Evolutionary conservation across 768 basidiomycete species (phyloP).

Genomic region (Cyclocybe cylindracea): DNA sequence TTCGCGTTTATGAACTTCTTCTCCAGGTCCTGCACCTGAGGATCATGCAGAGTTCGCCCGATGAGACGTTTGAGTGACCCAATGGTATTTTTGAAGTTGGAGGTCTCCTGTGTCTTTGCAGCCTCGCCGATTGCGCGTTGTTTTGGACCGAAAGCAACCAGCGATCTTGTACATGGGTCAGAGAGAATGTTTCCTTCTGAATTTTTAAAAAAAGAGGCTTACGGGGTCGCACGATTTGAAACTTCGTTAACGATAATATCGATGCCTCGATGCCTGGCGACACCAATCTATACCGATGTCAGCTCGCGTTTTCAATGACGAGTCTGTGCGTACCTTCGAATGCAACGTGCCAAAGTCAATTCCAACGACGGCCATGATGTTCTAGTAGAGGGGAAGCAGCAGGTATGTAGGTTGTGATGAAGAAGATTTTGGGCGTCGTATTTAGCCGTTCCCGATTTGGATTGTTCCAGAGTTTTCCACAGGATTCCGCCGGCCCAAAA

Average conservation of each 20-base stretch:
- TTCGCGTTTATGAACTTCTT: slow-evolving; percentile 89
- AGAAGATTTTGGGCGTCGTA: neutral
- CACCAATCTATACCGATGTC: slow-evolving; percentile 71
- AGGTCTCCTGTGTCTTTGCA: slow-evolving; percentile 96
- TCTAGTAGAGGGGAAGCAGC: slow-evolving; percentile 12
- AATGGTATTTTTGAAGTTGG: slow-evolving; percentile 97
- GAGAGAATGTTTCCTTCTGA: slow-evolving; percentile 23
- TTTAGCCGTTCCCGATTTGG: slow-evolving; percentile 10
- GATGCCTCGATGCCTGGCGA: slow-evolving; percentile 93
- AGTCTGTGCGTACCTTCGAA: slow-evolving; percentile 64
- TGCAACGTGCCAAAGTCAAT: slow-evolving; percentile 91
- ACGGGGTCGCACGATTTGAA: slow-evolving; percentile 97
- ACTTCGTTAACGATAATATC: slow-evolving; percentile 99
- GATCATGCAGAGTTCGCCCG: slow-evolving; percentile 77
- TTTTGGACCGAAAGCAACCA: slow-evolving; percentile 92
- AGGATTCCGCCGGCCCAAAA: no score
- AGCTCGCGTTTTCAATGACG: slow-evolving; percentile 9
- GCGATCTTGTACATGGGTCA: slow-evolving; percentile 56
- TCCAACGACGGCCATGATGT: slow-evolving; percentile 87
- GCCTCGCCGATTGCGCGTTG: slow-evolving; percentile 91
- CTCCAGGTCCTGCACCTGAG: slow-evolving; percentile 82
- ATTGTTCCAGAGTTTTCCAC: neutral
- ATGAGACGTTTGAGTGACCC: slow-evolving; percentile 90
- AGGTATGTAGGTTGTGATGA: slow-evolving; percentile 12
- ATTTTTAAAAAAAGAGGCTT: slow-evolving; percentile 30